Evolutionary conservation across 306 rosid genomes (phyloP), one percentile per base, ranked within the genome.

Genomic region (Citrullus mucosospermus): DNA sequence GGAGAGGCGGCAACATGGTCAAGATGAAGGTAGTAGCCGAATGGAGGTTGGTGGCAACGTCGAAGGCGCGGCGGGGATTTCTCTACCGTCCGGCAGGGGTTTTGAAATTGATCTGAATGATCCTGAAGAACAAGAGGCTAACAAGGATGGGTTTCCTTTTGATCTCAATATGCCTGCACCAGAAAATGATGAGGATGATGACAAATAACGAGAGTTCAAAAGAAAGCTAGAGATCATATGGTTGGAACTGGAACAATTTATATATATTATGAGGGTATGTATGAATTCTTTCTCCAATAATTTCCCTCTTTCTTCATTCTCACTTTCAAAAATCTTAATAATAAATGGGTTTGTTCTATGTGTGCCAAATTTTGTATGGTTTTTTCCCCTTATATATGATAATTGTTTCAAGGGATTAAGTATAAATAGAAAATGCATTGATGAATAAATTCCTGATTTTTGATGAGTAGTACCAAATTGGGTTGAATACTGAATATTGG

Each of bases 131-230:
- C 5, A 62, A 15, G 75, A 51, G 58, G 5, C 20, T 9, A 7
- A 9, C 1, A 16, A 17, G 20, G 75, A 20, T 0, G 38, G 9
- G 1, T 16, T 39, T 2, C 61, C 38, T 4, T 76, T 86, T 69
- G 89, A 86, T 73, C 81, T 86, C 8, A 83, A 83, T 44, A 8
- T 20, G 67, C 81, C 76, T 20, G 63, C 85, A 1, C 55, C 80
- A 0, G 85, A 67, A 13, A 20, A 17, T 1, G 80, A 78, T 0
- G 57, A 57, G 8, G 73, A 83, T 1, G 79, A 77, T 11, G 70
- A 77, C 16, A 6, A 22, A 34, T 69, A 43, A 69, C 3, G 30
- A 66, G 30, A 66, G 51, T 41, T 68, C 8, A 51, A 9, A 44
- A 44, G 1, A 43, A 43, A 9, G 2, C 2, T 4, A 10, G 51